Base-by-base conservation (phyloP, 495 filamentous ascomycete species). In the Xylona heveae region DNA sequence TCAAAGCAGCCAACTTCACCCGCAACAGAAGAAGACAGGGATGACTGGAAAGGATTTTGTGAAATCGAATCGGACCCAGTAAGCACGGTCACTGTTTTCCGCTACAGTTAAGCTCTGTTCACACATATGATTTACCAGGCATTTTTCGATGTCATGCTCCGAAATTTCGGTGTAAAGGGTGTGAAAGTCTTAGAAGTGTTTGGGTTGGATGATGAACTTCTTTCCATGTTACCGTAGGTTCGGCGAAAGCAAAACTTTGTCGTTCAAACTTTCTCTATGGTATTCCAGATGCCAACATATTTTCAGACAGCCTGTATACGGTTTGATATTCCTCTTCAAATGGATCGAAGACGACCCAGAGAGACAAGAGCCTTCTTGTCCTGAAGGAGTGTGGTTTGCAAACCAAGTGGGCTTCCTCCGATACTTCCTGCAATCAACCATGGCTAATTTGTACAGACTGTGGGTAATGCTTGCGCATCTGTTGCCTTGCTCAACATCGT, bases 21-120 rank as follows among this genome's bases (percentile, higher is more conserved):
- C 21, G 58, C 57, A 4, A 61, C 49, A 3, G 28, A 33, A 5
- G 37, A 49, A 4, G 62, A 68, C 22, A 63, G 56, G 36, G 33
- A 41, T 26, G 47, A 30, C 6, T 80, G 74, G 74, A 63, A 64
- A 38, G 82, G 81, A 16, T 97, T 82, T 61, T 75, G 73, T 28
- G 83, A 93, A 44, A 60, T 94, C 23, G 82, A 92, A 48, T 90
- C 80, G 0, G 84, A 97, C 34, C 88, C 88, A 2, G 82, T 83
- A 53, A 47, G 66, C 47, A 32, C 5, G 18, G 13, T 13, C 8
- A 6, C 20, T 15, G 19, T 30, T 9, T 28, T 22, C 6, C 6
- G 2, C n/a, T 8, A 16, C 6, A 16, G 4, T 13, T 8, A 35
- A 19, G 9, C 1, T 12, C 15, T 30, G 42, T 8, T 44, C 35